Conservation (phyloP, 1,284 basidiomycete genomes). For the Leucoagaricus sp. region DNA sequence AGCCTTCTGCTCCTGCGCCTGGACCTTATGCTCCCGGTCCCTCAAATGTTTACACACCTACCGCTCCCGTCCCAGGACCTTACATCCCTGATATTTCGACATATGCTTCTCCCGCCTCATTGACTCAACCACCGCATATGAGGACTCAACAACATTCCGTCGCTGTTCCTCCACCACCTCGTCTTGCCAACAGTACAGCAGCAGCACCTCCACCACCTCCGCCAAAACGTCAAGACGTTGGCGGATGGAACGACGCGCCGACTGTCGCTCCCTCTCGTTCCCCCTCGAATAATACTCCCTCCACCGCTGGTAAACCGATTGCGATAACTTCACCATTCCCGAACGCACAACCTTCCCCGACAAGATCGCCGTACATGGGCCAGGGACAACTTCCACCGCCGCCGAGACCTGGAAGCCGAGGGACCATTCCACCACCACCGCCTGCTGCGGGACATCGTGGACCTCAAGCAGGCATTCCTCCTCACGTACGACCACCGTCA, state of each 20-base stretch:
- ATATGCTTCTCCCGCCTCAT: constrained; percentile 20
- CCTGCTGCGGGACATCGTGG: constrained; percentile 28
- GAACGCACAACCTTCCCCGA: constrained; percentile 55
- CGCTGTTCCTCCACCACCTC: constrained; percentile 30
- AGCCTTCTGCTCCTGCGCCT: constrained; percentile 19
- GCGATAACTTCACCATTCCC: constrained; percentile 92
- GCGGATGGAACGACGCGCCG: constrained; percentile 94
- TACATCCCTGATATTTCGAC: constrained; percentile 14
- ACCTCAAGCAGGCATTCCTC: constrained; percentile 23
- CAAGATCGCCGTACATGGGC: constrained; percentile 43
- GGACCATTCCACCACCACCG: constrained; percentile 45
- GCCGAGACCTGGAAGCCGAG: constrained; percentile 58
- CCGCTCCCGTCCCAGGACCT: constrained; percentile 17
- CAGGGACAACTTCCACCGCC: constrained; percentile 58
- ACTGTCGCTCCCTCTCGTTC: constrained; percentile 51
- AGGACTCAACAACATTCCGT: constrained; percentile 28
- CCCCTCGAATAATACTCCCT: constrained; percentile 53
- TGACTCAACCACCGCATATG: constrained; percentile 41
- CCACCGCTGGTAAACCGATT: constrained; percentile 48
- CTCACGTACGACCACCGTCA: constrained; percentile 34
- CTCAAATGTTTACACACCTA: constrained; percentile 18
- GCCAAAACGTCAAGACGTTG: constrained; percentile 64
- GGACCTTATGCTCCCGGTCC: constrained; percentile 19
- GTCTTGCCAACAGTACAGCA: constrained; percentile 29
- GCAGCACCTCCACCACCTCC: constrained; percentile 28